These are phyloP conservation scores for Ustilago tritici DNA, from an alignment of 1,284 basidiomycete species.

Conservation along the genomic window DNA sequence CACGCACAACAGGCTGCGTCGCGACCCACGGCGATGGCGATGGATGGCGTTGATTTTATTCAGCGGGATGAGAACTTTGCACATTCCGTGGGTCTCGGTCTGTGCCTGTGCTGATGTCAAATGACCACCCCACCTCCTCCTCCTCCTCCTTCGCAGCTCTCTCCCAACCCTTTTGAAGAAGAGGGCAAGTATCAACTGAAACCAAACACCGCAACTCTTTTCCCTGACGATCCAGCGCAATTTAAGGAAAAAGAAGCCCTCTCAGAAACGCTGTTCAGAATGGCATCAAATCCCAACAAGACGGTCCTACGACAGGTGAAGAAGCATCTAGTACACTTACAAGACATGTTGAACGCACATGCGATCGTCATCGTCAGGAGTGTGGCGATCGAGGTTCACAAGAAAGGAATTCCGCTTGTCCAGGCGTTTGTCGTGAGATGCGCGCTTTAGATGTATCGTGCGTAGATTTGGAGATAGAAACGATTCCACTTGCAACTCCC, in stretches of 20 bases:
- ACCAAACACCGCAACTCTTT: conserved; percentile 14
- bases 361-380: conserved; percentile 58
- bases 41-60: too few relatives aligned
- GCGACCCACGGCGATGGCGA: too few relatives aligned
- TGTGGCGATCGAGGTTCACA: conserved; percentile 29
- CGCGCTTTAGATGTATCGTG: conserved; percentile 10
- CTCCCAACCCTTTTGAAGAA: neutral
- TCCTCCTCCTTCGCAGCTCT: neutral
- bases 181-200: neutral
- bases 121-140: neutral
- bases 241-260: conserved; percentile 24
- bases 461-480: neutral
- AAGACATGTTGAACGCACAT: conserved; percentile 52
- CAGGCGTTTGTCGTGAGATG: conserved; percentile 26
- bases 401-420: conserved; percentile 33
- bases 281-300: conserved; percentile 35
- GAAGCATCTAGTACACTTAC: conserved; percentile 54
- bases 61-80: too few relatives aligned
- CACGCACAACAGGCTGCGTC: too few relatives aligned
- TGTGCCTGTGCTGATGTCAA: too few relatives aligned
- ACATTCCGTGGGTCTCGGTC: too few relatives aligned
- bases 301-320: conserved; percentile 32
- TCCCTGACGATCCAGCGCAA: neutral
- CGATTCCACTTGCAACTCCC: too few relatives aligned
- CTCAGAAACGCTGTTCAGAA: conserved; percentile 3